These are phyloP conservation scores for Termitomyces sp. DNA, from an alignment of 768 basidiomycete genomes.

Conservation along the genomic window DNA sequence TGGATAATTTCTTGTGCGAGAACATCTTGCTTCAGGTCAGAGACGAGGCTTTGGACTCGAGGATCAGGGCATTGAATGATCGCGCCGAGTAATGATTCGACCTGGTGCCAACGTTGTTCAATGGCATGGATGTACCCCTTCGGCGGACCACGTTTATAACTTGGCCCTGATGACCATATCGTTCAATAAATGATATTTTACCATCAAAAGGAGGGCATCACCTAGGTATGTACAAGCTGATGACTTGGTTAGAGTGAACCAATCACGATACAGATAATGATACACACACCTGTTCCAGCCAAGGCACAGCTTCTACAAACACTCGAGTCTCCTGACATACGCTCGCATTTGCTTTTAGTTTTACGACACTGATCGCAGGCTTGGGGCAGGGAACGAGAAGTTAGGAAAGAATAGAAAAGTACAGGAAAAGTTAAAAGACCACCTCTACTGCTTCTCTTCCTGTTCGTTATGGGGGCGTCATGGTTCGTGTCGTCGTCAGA, in stretches of 20 bases:
- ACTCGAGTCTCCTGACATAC: conserved; percentile 35
- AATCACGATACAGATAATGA: neutral
- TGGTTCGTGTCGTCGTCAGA: conserved; percentile 50
- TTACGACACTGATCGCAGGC: conserved; percentile 87
- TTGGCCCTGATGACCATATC: conserved; percentile 44
- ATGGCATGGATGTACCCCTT: conserved; percentile 93
- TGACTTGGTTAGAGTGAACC: conserved; percentile 8
- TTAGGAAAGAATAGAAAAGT: neutral
- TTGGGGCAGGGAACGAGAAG: conserved; percentile 20
- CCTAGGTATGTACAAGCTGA: conserved; percentile 65
- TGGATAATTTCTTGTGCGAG: conserved; percentile 72
- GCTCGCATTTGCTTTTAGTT: conserved; percentile 84
- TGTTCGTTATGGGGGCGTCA: conserved; percentile 33
- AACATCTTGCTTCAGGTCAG: conserved; percentile 63
- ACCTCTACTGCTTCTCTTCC: conserved; percentile 67
- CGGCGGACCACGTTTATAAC: conserved; percentile 78
- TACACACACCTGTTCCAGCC: conserved; percentile 45
- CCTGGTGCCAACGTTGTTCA: conserved; percentile 87
- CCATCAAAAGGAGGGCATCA: conserved; percentile 15
- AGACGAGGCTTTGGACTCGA: conserved; percentile 54
- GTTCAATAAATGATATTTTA: neutral
- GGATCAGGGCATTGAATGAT: conserved; percentile 68
- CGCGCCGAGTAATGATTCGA: conserved; percentile 84
- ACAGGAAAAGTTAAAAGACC: neutral
- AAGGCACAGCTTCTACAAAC: conserved; percentile 61